Conservation (phyloP, 306 rosid genomes). For the Castanea crenata region DNA sequence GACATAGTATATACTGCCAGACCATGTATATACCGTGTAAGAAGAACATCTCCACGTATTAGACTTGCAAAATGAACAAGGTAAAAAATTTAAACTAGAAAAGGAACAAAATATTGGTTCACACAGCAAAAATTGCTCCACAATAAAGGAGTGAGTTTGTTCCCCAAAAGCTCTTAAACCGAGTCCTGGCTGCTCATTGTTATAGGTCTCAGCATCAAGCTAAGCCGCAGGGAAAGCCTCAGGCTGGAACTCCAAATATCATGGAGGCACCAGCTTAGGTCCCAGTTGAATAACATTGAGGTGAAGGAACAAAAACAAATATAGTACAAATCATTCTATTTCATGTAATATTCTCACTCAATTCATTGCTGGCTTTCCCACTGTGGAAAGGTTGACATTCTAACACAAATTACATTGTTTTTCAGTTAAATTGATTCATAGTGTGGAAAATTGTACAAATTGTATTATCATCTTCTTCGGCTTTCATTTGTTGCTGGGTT, state of each 20-base stretch:
- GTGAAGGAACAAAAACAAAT: conserved; percentile 34
- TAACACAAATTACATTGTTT: conserved; percentile 31
- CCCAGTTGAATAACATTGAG: conserved; percentile 10
- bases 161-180: conserved; percentile 73
- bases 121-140: conserved; percentile 82
- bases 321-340: conserved; percentile 64
- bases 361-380: conserved; percentile 51
- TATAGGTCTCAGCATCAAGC: conserved; percentile 76
- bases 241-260: conserved; percentile 39
- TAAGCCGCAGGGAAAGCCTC: conserved; percentile 64
- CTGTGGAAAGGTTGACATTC: conserved; percentile 46
- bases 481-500: conserved; percentile 1
- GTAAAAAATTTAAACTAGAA: too few relatives aligned
- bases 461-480: background rate
- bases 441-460: background rate
- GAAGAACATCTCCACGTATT: too few relatives aligned
- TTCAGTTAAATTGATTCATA: conserved; percentile 34
- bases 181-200: conserved; percentile 82
- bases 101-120: conserved; percentile 66
- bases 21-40: too few relatives aligned
- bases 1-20: too few relatives aligned
- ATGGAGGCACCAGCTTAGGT: conserved; percentile 40
- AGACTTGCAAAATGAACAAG: too few relatives aligned
- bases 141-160: conserved; percentile 95
- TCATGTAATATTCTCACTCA: conserved; percentile 62